phyloP scores from a whole-genome alignment of 208 protist genomes.

The Angomonas deanei region DNA sequence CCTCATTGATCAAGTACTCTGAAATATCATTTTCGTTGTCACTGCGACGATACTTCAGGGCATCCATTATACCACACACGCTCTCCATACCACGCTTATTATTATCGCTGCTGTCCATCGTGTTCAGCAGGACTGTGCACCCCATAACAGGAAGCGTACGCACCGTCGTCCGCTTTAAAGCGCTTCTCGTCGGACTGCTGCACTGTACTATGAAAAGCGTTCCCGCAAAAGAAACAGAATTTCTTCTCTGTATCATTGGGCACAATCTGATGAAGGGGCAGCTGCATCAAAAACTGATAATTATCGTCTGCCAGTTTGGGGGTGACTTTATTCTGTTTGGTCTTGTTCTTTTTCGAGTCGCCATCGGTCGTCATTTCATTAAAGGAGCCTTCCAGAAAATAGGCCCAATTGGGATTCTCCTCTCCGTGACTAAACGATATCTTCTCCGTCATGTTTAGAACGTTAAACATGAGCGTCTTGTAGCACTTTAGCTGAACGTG shows the following conservation, averaged over 20 bases:
- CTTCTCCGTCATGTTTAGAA: conserved; percentile 60
- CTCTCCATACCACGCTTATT: too few relatives aligned
- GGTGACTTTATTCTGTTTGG: not conserved
- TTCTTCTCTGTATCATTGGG: not conserved
- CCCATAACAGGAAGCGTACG: too few relatives aligned
- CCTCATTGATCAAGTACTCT: too few relatives aligned
- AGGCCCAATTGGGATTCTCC: conserved; percentile 16
- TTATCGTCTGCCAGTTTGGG: conserved; percentile 1
- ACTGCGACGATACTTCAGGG: too few relatives aligned
- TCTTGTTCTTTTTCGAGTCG: not conserved
- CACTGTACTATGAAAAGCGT: not conserved
- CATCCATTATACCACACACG: too few relatives aligned
- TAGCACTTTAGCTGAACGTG: conserved; percentile 33
- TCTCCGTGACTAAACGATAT: conserved; percentile 22
- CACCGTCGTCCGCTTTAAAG: too few relatives aligned
- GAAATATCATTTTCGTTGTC: too few relatives aligned
- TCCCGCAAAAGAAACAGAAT: not conserved
- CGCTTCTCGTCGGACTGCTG: too few relatives aligned
- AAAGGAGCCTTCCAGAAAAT: not conserved
- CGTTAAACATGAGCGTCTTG: conserved; percentile 77
- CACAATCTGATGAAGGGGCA: not conserved
- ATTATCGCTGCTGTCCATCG: too few relatives aligned
- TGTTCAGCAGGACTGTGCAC: too few relatives aligned
- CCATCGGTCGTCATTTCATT: not conserved
- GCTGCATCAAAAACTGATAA: not conserved